Base-by-base conservation (phyloP, 2,329 filamentous ascomycete species). In the Ophiostoma novo-ulmi region DNA sequence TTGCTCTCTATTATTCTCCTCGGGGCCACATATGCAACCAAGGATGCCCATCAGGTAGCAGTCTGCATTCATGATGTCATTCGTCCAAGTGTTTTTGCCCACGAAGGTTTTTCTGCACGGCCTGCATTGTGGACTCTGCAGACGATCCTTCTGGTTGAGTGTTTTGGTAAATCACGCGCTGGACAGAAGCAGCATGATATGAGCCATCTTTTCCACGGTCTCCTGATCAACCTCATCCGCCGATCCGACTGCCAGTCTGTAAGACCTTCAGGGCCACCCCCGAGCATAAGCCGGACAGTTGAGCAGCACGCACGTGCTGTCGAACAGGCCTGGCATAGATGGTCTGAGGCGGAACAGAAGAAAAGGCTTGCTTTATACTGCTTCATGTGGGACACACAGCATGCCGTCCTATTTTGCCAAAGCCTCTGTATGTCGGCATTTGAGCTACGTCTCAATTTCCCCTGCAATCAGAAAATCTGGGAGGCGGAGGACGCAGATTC, bases 321-420 rank as follows among this genome's bases (percentile, higher is more conserved):
- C 2, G 69, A 73, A 1, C 35, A 31, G 7, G 63, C 69, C 39
- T 74, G 73, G 73, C 39, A 20, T 2, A 36, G 35, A 4, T 74
- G 73, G 73, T 66, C 52, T 38, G 72, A 66, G 14, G 71, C 67
- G 2, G 73, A 74, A 38, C 70, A 74, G 38, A 74, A 70, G 70
- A 74, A 74, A 31, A 38, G 73, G 61, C 72, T 74, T 3, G 73
- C 73, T 1, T 58, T 74, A 14, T 58, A 68, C 39, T 74, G 72
- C 52, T 74, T 74, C 69, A 72, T 74, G 71, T 74, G 73, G 73
- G 73, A 74, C 68, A 74, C 73, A 1, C 72, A 74, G 52, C 73
- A 74, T 35, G 73, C 73, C 31, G 73, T 74, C 8, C 72, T 74
- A 31, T 74, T 74, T 61, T 74, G 73, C 69, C 73, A 74, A 65